These are phyloP conservation scores for Lanmaoa pseudosensibilis DNA, from an alignment of 768 basidiomycete genomes.

Conservation along the genomic window DNA sequence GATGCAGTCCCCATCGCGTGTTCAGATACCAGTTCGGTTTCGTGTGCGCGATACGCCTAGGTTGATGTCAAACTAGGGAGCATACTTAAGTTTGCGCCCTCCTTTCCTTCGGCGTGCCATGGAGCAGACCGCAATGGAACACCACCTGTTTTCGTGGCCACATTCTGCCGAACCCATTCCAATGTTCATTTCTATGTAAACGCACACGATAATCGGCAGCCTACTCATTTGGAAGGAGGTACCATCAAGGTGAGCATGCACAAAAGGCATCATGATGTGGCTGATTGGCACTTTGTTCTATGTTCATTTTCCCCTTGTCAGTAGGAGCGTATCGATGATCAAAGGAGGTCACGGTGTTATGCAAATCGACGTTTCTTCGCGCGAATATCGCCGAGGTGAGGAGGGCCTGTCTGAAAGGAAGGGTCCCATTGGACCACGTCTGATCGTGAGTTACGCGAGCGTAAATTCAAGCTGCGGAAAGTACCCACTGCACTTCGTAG, in stretches of 20 bases:
- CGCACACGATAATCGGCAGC: background rate
- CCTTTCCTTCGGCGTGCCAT: background rate
- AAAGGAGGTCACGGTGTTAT: no score
- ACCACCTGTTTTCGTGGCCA: background rate
- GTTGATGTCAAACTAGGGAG: background rate
- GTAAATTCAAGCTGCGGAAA: no score
- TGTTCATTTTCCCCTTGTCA: no score
- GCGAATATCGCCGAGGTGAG: no score
- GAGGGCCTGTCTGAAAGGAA: no score
- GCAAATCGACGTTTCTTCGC: no score
- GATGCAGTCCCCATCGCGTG: background rate
- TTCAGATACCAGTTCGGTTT: background rate
- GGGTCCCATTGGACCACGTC: no score
- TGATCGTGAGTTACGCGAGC: no score
- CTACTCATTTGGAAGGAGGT: background rate
- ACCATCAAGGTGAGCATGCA: background rate
- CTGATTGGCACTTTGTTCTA: background rate
- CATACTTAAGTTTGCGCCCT: background rate
- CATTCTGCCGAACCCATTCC: background rate
- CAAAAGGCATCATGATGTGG: background rate
- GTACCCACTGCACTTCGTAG: no score
- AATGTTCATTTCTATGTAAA: background rate
- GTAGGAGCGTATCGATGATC: no score
- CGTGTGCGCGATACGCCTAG: background rate
- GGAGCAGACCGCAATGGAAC: background rate